Evolutionary conservation across 2,329 filamentous ascomycete genomes (phyloP).

Genomic region (Botryotinia convoluta): DNA sequence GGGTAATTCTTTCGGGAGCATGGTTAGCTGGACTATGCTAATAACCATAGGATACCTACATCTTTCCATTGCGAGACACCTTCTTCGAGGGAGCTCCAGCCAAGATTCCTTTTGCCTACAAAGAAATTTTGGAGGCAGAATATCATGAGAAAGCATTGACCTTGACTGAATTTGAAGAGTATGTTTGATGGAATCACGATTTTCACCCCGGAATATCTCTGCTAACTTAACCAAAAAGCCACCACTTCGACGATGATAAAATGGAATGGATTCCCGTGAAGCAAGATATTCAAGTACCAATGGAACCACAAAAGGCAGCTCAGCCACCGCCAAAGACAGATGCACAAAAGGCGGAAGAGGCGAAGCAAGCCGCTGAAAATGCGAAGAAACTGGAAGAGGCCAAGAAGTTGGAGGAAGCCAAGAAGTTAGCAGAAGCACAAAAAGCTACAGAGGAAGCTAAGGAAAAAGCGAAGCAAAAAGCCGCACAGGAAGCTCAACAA

Average conservation of each 20-base stretch:
- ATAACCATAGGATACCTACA: slow-evolving; percentile 49
- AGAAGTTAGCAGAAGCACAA: slow-evolving; percentile 3
- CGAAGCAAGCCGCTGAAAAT: slow-evolving; percentile 29
- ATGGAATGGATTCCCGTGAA: slow-evolving; percentile 38
- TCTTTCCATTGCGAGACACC: slow-evolving; percentile 68
- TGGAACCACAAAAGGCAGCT: slow-evolving; percentile 29
- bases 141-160: slow-evolving; percentile 53
- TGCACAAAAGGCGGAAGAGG: slow-evolving; percentile 21
- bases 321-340: slow-evolving; percentile 19
- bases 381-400: slow-evolving; percentile 36
- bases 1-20: slow-evolving; percentile 37
- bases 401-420: slow-evolving; percentile 4
- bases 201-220: background rate
- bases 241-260: slow-evolving; percentile 43
- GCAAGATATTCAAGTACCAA: slow-evolving; percentile 12
- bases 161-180: slow-evolving; percentile 53
- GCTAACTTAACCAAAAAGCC: slow-evolving; percentile 34
- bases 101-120: slow-evolving; percentile 63
- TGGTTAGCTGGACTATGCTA: slow-evolving; percentile 6
- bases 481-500: slow-evolving; percentile 6
- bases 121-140: slow-evolving; percentile 56
- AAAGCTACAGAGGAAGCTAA: background rate
- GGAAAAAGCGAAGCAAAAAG: slow-evolving; percentile 5
- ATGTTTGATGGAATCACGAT: slow-evolving; percentile 32
- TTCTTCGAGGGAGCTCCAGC: slow-evolving; percentile 64